Conservation (phyloP, 2,329 filamentous ascomycete genomes). For the Paracorniculantispora psalliotae region DNA sequence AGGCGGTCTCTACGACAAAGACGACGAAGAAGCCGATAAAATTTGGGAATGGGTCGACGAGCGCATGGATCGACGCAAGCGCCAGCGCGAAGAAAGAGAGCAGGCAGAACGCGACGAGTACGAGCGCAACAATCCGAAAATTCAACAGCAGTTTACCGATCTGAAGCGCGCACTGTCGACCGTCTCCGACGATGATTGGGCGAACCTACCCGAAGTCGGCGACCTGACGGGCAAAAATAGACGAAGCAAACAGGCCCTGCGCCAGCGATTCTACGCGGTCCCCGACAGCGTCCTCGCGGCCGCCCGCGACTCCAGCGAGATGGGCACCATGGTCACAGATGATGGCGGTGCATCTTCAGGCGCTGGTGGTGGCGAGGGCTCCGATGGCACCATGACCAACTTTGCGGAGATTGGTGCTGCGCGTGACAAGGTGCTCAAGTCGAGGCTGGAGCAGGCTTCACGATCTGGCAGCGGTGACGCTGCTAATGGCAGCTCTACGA, state of each 20-base stretch:
- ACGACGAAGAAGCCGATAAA: conserved; percentile 94
- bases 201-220: conserved; percentile 88
- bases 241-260: conserved; percentile 73
- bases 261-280: conserved; percentile 89
- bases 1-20: conserved; percentile 91
- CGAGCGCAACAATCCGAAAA: conserved; percentile 96
- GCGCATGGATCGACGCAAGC: conserved; percentile 88
- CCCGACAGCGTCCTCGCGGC: conserved; percentile 92
- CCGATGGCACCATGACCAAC: conserved; percentile 93
- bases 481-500: conserved; percentile 74
- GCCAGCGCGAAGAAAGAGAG: conserved; percentile 92
- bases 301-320: conserved; percentile 71
- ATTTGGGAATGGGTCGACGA: conserved; percentile 96
- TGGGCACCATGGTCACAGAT: conserved; percentile 84
- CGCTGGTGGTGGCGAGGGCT: conserved; percentile 33
- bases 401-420: conserved; percentile 97
- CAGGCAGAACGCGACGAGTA: conserved; percentile 88
- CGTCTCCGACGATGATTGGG: conserved; percentile 95
- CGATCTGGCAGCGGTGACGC: conserved; percentile 59
- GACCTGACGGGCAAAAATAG: conserved; percentile 94
- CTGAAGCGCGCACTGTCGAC: conserved; percentile 84
- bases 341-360: conserved; percentile 51
- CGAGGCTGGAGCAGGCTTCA: conserved; percentile 86
- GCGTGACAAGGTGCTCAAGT: conserved; percentile 90
- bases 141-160: conserved; percentile 95